Evolutionary conservation across 768 basidiomycete genomes (phyloP), one percentile per base, ranked within the genome.

Genomic region (Austroboletus festivus): DNA sequence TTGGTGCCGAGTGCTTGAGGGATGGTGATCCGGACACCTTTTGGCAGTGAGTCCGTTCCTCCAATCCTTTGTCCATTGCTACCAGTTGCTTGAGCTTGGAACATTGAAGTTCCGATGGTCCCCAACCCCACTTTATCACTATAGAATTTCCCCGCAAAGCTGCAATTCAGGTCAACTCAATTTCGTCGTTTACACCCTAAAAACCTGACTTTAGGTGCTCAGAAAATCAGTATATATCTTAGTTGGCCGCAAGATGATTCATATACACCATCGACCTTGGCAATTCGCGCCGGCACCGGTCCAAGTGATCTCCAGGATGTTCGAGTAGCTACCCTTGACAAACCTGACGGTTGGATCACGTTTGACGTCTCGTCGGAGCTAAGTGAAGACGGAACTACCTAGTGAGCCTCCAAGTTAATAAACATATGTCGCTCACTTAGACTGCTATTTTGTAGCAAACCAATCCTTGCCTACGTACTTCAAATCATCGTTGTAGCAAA

Each of bases 71-170:
- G 44, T 22, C 28, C 1, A 19, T 21, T 43, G 18, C 47, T 31
- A 15, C 24, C 4, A 12, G 9, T 44, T n/a, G n/a, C n/a, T 23
- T 20, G 40, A 53, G 23, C 21, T 22, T 18, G 23, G 54, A 46
- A 35, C n/a, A n/a, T n/a, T n/a, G 16, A 54, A 91, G 89, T 64
- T 86, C 86, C 4, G 96, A 98, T 63, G 96, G 96, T 2, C 92
- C 94, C 2, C 96, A 98, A 60, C 96, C 96, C 2, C 95, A 99
- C 70, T 89, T 89, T 54, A 89, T 98, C 59, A 95, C 93, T 0
- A 75, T 96, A 42, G 89, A 94, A 63, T 99, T 99, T 67, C 85
- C 92, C 19, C 81, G 86, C 37, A 89, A 92, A 64, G 85, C 96
- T 20, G 82, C 86, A 2, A 82, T 99, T 26, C 88, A 94, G 70